phyloP scores from a whole-genome alignment of 148 eudicot genomes.

The Camellia lanceoleosa region DNA sequence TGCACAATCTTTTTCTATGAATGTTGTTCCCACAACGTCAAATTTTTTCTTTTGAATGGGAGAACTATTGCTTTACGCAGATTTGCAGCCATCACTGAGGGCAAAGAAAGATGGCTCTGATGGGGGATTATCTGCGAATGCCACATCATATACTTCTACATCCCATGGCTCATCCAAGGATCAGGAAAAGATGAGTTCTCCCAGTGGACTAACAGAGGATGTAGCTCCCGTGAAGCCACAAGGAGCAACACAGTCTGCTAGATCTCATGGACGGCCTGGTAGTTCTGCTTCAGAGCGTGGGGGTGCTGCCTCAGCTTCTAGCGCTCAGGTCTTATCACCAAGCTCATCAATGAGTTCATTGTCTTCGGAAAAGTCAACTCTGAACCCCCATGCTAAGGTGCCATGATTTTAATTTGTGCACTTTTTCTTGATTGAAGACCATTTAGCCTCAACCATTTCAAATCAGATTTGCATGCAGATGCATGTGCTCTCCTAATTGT shows the following conservation, averaged over 20 bases:
- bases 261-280: conserved; percentile 48
- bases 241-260: conserved; percentile 31
- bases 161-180: conserved; percentile 31
- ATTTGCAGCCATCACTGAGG: conserved; percentile 31
- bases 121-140: conserved; percentile 35
- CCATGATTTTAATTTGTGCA: conserved; percentile 3
- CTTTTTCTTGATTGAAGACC: conserved; percentile 1
- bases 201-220: conserved; percentile 42
- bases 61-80: conserved; percentile 26
- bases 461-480: neutral
- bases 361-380: conserved; percentile 78
- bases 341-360: conserved; percentile 84
- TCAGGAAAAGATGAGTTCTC: conserved; percentile 41
- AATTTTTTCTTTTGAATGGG: neutral
- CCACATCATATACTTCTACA: conserved; percentile 44
- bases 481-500: neutral
- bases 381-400: conserved; percentile 98
- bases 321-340: conserved; percentile 61
- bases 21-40: neutral
- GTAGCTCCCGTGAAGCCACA: conserved; percentile 34
- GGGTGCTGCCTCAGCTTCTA: conserved; percentile 48
- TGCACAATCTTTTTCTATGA: neutral
- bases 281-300: conserved; percentile 63
- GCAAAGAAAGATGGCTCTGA: conserved; percentile 45
- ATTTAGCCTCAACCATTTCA: neutral